Evolutionary conservation across 371 early-diverging fungal species (phyloP), one percentile per base, ranked within the genome.

Genomic region (Capniomyces stellatus): DNA sequence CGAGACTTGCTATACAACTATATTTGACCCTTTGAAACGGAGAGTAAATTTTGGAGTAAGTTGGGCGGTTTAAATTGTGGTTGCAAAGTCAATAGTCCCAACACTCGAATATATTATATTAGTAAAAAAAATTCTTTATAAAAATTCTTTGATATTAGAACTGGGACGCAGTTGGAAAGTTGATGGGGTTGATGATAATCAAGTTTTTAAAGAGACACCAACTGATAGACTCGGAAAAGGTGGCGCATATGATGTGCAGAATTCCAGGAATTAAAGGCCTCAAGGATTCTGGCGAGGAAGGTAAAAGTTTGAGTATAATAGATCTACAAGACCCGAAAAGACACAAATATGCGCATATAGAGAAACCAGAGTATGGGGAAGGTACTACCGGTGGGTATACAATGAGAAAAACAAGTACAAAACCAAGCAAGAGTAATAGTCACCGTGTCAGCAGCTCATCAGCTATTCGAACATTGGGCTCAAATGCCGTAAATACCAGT

Each of bases 141-240:
- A n/a, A n/a, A n/a, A n/a, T n/a, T n/a, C n/a, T n/a, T n/a, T n/a
- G n/a, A n/a, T 48, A 29, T 48, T 24, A 30, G 10, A n/a, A 29
- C 23, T 30, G 51, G 31, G 24, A 28, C 3, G 13, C 13, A 12
- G 24, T 51, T 31, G 23, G 35, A 21, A 51, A 31, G 35, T 29
- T 51, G 23, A 2, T 51, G 13, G 31, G 51, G 2, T 31, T 29
- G 13, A 29, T 51, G 39, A 30, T 30, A 35, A n/a, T 51, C 6
- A 51, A 51, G 39, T 51, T 51, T 22, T 40, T 51, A 24, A 51
- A 51, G 24, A 51, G 31, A 29, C 31, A 35, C 39, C 30, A 28
- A 3, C 25, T 48, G 4, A 48, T 48, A 3, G 31, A 30, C 35
- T 35, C 18, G 29, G 6, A 3, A 31, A 23, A 31, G 13, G 23